Conservation (phyloP, 208 protist species). For the Crithidia mellificae region DNA sequence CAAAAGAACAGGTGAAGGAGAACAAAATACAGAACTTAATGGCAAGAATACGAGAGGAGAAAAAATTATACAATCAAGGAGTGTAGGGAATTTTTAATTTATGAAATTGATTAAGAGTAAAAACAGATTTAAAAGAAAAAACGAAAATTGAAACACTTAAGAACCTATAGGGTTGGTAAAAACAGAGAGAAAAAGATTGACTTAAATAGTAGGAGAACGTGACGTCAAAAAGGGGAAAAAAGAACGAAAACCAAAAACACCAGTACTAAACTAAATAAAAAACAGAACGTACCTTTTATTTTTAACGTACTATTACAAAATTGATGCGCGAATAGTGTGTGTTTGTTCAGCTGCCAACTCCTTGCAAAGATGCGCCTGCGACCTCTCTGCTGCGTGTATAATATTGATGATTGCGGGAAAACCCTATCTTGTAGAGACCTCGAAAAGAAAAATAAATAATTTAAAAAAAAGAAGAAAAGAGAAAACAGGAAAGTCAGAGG, state of each 20-base stretch:
- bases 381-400: neutral
- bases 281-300: no score
- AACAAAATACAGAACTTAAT: constrained; percentile 4
- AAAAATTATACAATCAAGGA: constrained; percentile 5
- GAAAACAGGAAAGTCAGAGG: neutral
- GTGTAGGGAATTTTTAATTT: neutral
- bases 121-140: constrained; percentile 26
- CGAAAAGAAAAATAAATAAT: neutral
- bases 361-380: neutral
- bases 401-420: neutral
- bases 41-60: constrained; percentile 24
- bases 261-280: neutral
- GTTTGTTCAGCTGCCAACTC: neutral
- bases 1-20: constrained; percentile 5
- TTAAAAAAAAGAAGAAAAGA: neutral
- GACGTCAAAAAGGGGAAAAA: neutral
- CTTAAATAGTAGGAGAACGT: neutral
- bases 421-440: neutral
- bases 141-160: neutral
- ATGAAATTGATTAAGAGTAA: neutral
- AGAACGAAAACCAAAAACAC: no score
- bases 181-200: neutral
- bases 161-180: neutral
- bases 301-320: neutral
- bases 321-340: neutral